Base-by-base conservation (phyloP, 768 basidiomycete genomes). In the Suillus hirtellus region DNA sequence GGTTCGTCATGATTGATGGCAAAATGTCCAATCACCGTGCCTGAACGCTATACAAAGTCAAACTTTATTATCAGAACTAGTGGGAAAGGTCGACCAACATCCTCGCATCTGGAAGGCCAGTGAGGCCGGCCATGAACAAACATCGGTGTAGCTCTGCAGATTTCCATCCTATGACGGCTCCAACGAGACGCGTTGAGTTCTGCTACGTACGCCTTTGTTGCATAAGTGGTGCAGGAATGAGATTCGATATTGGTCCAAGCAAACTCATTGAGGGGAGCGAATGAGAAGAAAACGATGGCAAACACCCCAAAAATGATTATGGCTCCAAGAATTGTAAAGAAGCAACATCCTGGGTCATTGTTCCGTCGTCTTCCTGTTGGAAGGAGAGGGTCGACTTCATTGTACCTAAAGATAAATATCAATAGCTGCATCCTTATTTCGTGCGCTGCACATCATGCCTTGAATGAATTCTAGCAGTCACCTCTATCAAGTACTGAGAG, bases 101-200 rank as follows among this genome's bases (percentile, higher is more conserved):
- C 71, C 60, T 75, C 67, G 17, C 73, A 74, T 27, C n/a, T 62
- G 17, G 27, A 67, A 1, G 73, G 71, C 3, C 65, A 12, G 53
- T 66, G 43, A 0, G 65, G 53, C 10, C 64, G 6, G 9, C 74
- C 74, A 35, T 72, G 71, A 2, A 75, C 54, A 14, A 67, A 65
- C 1, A 72, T 63, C 0, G 71, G 64, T 0, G 69, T 74, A 0
- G 58, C 61, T 52, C 43, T 68, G 65, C 74, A 74, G 0, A 71
- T 71, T 5, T 66, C 66, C n/a, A 71, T 14, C 8, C 66, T 66
- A 42, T 65, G 66, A 49, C 52, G 56, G 6, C 44, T 46, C 61
- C 71, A 70, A 4, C 74, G 76, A n/a, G 77, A 52, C 46, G 76
- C 76, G 56, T 66, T 67, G 3, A 77, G 62, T 5, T 63, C 62